A percentile compares a stretch with the other conserved stretches of the same genome.
These are phyloP conservation scores for Venturia pyrina DNA, from an alignment of 2,329 filamentous ascomycete genomes.

Conservation along the genomic window DNA sequence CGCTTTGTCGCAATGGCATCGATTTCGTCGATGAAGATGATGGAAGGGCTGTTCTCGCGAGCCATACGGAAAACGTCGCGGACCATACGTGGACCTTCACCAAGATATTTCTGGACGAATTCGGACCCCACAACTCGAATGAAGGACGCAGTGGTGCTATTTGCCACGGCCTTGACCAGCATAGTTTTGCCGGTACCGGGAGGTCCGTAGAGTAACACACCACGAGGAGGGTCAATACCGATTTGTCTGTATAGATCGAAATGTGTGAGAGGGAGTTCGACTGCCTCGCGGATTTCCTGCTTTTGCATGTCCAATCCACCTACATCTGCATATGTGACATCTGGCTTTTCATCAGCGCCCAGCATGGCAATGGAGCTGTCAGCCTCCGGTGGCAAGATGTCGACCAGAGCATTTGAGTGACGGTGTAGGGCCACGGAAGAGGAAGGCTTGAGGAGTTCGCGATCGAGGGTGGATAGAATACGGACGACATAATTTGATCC, in stretches of 20 bases:
- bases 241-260: constrained; percentile 99
- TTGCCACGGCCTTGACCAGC: constrained; percentile 96
- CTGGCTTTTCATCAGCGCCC: constrained; percentile 90
- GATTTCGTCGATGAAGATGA: constrained; percentile 40
- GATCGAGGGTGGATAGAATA: constrained; percentile 95
- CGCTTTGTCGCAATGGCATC: constrained; percentile 44
- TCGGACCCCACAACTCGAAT: constrained; percentile 97
- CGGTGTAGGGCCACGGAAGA: constrained; percentile 96
- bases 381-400: constrained; percentile 96
- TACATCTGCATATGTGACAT: constrained; percentile 95
- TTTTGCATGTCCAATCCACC: constrained; percentile 99
- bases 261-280: constrained; percentile 91
- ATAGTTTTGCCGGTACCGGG: constrained; percentile 96
- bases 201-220: constrained; percentile 90
- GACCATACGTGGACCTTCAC: constrained; percentile 97
- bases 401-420: constrained; percentile 96
- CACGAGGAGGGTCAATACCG: constrained; percentile 93
- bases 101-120: constrained; percentile 97
- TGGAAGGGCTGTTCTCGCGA: constrained; percentile 91
- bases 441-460: constrained; percentile 94
- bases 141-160: constrained; percentile 95
- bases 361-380: constrained; percentile 99
- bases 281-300: constrained; percentile 96
- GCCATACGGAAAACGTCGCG: constrained; percentile 99
- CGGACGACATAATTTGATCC: constrained; percentile 98